Conservation (phyloP, 169 alveolate genomes). For the Babesia gibsoni region DNA sequence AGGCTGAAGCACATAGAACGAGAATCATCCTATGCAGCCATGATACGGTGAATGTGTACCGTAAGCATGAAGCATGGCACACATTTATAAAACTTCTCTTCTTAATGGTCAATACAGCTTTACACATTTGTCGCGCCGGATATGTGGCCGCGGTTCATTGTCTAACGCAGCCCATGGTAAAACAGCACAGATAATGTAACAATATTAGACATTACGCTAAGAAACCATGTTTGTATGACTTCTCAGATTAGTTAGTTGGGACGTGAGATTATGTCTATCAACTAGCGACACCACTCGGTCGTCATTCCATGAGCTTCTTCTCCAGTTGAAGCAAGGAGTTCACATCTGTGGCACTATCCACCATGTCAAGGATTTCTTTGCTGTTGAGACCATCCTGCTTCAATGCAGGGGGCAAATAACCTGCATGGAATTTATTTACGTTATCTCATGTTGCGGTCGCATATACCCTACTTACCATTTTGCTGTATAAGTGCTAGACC, state of each 20-base stretch:
- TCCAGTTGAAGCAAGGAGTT: constrained; percentile 2
- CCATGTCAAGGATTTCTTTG: not conserved
- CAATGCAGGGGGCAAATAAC: not conserved
- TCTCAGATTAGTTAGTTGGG: too few relatives aligned
- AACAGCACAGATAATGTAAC: too few relatives aligned
- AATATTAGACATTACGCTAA: too few relatives aligned
- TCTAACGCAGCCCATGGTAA: too few relatives aligned
- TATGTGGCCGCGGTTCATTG: too few relatives aligned
- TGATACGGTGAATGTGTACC: not conserved
- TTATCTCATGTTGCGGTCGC: constrained; percentile 10
- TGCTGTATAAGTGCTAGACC: constrained; percentile 25
- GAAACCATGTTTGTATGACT: too few relatives aligned
- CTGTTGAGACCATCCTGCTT: not conserved
- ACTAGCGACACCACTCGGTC: not conserved
- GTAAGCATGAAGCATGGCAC: too few relatives aligned
- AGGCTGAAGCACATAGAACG: not conserved
- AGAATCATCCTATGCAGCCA: constrained; percentile 8
- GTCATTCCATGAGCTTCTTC: not conserved
- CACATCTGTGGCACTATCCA: constrained; percentile 22
- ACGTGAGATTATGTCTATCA: too few relatives aligned
- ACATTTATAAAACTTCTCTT: too few relatives aligned
- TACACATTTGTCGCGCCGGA: too few relatives aligned
- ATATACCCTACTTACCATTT: constrained; percentile 7
- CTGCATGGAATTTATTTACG: too few relatives aligned
- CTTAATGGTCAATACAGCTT: too few relatives aligned